Evolutionary conservation across 2,329 filamentous ascomycete genomes (phyloP), one percentile per base, ranked within the genome.

Genomic region (Dichotomopilus funicola): DNA sequence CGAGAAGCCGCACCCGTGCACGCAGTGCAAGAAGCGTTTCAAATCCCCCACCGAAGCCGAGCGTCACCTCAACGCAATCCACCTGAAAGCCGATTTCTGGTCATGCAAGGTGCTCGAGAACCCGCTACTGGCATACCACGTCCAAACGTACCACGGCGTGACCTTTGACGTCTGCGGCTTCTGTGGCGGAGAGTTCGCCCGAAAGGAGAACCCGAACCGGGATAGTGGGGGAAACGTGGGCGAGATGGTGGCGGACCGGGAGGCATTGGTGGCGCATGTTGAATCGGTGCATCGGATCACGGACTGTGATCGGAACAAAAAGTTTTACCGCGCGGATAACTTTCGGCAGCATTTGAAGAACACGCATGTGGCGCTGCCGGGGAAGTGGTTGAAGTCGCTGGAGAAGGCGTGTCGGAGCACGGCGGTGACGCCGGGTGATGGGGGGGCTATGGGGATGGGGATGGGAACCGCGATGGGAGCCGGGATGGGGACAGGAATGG

Each of bases 291-390:
- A 64, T 34, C 56, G 58, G 5, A 48, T 59, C n/a, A 57, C 49
- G 19, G 60, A 61, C 13, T 64, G 62, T 19, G 61, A 63, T n/a
- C 56, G 57, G 4, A 59, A 60, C 12, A 64, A 62, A 54, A 60
- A 61, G 44, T 64, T 64, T 31, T 64, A 63, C 36, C 44, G 62
- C 13, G 62, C 59, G 13, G 62, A 64, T 42, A 64, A 64, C 31
- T 64, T 63, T 19, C 53, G 62, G 8, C 60, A 62, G 49, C 62
- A 64, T 44, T 47, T 63, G n/a, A 59, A 59, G 50, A 61, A 59
- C 8, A 62, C 62, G 12, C 62, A 64, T 40, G 56, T 61, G 4
- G 61, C 62, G 3, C 47, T 52, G 37, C 57, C 58, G 11, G 61
- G 61, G 4, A 61, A 54, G 55, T 64, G 62, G 62, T 37, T 64